Evolutionary conservation across 1,284 basidiomycete genomes (phyloP), one percentile per base, ranked within the genome.

Genomic region (Tetrapyrgos nigripes): DNA sequence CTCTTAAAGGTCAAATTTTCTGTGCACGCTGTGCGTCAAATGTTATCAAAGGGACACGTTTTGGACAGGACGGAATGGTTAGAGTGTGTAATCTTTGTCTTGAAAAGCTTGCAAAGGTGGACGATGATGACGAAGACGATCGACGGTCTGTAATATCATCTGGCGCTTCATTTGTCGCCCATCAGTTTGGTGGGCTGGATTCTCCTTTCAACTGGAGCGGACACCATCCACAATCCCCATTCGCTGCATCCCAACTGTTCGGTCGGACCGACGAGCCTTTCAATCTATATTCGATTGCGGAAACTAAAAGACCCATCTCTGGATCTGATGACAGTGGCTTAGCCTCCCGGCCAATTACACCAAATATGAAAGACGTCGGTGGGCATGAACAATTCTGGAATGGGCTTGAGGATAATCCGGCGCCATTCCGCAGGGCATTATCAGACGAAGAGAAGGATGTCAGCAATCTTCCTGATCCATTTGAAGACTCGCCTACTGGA

Each of bases 11-110:
- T 48, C 92, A 93, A 75, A 91, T 93, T 68, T 97, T 96, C 70
- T 98, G 96, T 73, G 94, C 93, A 23, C 86, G 94, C 5, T 94
- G 97, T 72, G 96, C 97, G 2, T 96, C 95, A n/a, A 97, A 98
- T 68, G 93, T 98, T 67, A 95, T 99, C 73, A 94, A 96, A 62
- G 96, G 94, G 6, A 84, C 88, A n/a, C 88, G 95, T 1, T 98
- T 97, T 70, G 95, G 95, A 5, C 92, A 95, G 61, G 89, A 96
- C 56, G 95, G 94, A 28, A 92, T 92, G 84, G 84, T 98, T 57
- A 87, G 97, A 58, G 92, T 96, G 11, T 98, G 96, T 77, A 97
- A 98, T 69, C 82, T 97, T 21, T 99, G 97, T 73, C 80, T 97
- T 26, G 91, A 93, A 67, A 96, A 96, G 74, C 85, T 97, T 57